A percentile compares a stretch with the other conserved stretches of the same genome.
phyloP scores from a whole-genome alignment of 805 yeast genomes.

The Ogataea pignaliae region DNA sequence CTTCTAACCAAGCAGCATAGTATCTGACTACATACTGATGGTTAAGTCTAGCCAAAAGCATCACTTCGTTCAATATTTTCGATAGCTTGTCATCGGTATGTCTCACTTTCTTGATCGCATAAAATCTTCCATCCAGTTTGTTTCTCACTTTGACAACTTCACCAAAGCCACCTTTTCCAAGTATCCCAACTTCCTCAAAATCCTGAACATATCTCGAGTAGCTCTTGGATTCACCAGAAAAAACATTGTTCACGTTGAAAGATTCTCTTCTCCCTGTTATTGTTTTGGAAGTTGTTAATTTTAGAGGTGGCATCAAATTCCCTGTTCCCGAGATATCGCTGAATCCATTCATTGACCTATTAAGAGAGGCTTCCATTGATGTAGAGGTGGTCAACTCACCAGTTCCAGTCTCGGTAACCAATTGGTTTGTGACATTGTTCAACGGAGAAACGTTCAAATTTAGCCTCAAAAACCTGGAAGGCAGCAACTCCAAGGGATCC shows the following conservation, averaged over 20 bases:
- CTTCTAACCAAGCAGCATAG: constrained; percentile 97
- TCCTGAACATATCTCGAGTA: constrained; percentile 83
- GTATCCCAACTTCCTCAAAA: constrained; percentile 86
- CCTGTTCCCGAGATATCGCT: constrained; percentile 21
- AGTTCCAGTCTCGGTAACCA: no score
- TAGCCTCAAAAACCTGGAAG: constrained; percentile 76
- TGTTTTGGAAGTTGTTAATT: not conserved
- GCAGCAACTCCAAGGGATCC: constrained; percentile 78
- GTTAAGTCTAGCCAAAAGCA: constrained; percentile 84
- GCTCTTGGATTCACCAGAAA: constrained; percentile 14
- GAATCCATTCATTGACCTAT: constrained; percentile 12
- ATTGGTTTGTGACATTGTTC: not conserved
- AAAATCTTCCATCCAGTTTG: constrained; percentile 87
- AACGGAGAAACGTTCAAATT: constrained; percentile 42
- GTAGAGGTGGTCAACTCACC: not conserved
- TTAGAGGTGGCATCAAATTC: constrained; percentile 5
- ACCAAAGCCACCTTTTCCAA: constrained; percentile 96
- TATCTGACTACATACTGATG: constrained; percentile 96
- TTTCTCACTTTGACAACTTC: constrained; percentile 97
- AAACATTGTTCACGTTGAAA: constrained; percentile 17
- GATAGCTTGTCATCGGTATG: constrained; percentile 79
- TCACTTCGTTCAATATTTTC: constrained; percentile 82
- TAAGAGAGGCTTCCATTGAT: not conserved
- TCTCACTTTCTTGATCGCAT: constrained; percentile 88
- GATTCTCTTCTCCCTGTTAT: constrained; percentile 25